phyloP scores from a whole-genome alignment of 352 stramenopile genomes.

The Pythium vanterpoolii region DNA sequence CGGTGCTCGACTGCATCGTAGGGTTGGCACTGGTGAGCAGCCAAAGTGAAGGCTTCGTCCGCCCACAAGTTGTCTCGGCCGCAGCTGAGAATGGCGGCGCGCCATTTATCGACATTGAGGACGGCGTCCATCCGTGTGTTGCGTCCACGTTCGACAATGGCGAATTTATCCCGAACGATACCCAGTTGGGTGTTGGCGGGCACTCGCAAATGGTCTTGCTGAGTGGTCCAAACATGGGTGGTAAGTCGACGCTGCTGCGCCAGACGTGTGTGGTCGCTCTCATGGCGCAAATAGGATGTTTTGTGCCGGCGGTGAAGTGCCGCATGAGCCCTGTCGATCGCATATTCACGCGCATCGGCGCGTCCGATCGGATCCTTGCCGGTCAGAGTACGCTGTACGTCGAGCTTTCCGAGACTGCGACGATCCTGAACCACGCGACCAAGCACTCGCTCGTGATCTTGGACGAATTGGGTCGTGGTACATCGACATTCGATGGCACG shows the following conservation, averaged over 20 bases:
- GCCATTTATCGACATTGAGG: constrained; percentile 89
- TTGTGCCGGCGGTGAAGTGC: constrained; percentile 94
- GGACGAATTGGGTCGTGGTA: constrained; percentile 98
- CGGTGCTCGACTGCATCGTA: constrained; percentile 94
- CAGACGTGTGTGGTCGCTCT: constrained; percentile 98
- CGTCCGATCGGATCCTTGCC: constrained; percentile 96
- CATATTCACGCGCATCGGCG: constrained; percentile 99
- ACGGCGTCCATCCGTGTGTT: constrained; percentile 95
- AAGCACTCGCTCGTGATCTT: constrained; percentile 96
- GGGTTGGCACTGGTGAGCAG: constrained; percentile 92
- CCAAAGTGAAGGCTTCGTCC: constrained; percentile 91
- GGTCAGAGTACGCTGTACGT: constrained; percentile 99
- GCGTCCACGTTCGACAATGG: constrained; percentile 64
- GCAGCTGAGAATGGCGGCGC: constrained; percentile 36
- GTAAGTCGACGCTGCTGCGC: constrained; percentile 97
- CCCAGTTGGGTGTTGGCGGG: constrained; percentile 77
- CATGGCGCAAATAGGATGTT: constrained; percentile 99
- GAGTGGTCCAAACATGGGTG: constrained; percentile 98
- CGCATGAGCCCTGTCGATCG: constrained; percentile 96
- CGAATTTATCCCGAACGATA: constrained; percentile 98
- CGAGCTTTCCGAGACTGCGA: constrained; percentile 97
- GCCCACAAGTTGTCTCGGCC: constrained; percentile 88
- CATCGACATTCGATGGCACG: constrained; percentile 98
- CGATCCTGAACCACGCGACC: constrained; percentile 95
- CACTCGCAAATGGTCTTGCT: constrained; percentile 89